Conservation (phyloP, 331 rosid species). For the Quercus lobata region DNA sequence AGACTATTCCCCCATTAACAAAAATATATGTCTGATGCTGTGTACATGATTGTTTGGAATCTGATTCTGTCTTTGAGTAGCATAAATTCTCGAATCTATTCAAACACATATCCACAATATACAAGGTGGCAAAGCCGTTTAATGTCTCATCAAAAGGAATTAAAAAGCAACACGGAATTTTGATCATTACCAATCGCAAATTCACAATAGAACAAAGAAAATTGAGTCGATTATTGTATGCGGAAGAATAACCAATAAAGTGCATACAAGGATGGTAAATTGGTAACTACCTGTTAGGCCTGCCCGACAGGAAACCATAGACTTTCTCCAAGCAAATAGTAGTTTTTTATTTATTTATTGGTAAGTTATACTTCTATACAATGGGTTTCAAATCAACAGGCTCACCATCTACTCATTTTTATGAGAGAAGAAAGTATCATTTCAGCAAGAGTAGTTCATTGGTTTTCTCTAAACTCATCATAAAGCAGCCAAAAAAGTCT, state of each 20-base stretch:
- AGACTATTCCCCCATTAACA: slow-evolving; percentile 44
- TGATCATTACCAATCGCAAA: not conserved
- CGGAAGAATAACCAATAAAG: no score
- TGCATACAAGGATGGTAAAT: not conserved
- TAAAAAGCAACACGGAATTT: not conserved
- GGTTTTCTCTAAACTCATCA: not conserved
- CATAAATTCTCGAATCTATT: not conserved
- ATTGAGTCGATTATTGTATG: no score
- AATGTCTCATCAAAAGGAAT: not conserved
- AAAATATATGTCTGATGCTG: slow-evolving; percentile 24
- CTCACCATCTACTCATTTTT: no score
- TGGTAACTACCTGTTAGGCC: not conserved
- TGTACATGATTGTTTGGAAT: slow-evolving; percentile 35
- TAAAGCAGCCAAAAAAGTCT: not conserved
- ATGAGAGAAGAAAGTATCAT: no score
- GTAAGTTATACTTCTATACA: no score
- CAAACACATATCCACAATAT: not conserved
- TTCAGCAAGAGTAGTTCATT: no score
- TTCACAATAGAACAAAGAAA: not conserved
- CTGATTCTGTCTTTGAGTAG: slow-evolving; percentile 36
- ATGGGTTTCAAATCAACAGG: no score
- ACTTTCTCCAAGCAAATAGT: not conserved
- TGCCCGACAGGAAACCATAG: no score
- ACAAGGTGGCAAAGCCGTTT: not conserved
- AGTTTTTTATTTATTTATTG: no score